phyloP scores from a whole-genome alignment of 2,329 filamentous ascomycete genomes.

The Cladosporium colombiae region DNA sequence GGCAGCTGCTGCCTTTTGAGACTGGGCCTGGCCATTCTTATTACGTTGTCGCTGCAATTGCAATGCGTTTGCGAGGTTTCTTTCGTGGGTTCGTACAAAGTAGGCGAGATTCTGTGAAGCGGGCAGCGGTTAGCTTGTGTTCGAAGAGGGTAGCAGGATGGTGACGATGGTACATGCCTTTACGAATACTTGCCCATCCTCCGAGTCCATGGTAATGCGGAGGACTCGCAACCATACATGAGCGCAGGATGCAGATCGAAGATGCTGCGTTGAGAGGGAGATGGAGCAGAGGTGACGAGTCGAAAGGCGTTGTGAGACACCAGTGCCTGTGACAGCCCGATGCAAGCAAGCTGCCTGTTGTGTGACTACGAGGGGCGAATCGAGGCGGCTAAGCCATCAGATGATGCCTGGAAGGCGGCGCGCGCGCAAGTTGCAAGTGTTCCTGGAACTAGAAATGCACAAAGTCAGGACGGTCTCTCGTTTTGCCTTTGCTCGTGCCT shows the following conservation, averaged over 20 bases:
- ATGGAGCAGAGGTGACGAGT: conserved; percentile 6
- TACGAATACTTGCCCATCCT: conserved; percentile 87
- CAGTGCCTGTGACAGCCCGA: neutral
- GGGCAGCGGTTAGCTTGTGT: conserved; percentile 9
- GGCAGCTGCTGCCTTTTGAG: conserved; percentile 60
- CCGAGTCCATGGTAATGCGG: conserved; percentile 67
- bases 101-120: conserved; percentile 77
- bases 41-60: conserved; percentile 76
- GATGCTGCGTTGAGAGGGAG: conserved; percentile 15
- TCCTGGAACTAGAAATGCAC: conserved; percentile 4
- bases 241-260: conserved; percentile 20
- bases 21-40: conserved; percentile 56
- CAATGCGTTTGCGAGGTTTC: conserved; percentile 91
- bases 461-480: conserved; percentile 11
- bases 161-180: conserved; percentile 59
- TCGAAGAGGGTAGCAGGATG: neutral
- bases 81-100: conserved; percentile 96
- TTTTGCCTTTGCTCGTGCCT: conserved; percentile 9
- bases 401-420: conserved; percentile 17
- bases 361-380: conserved; percentile 17
- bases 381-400: conserved; percentile 19
- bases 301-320: conserved; percentile 12
- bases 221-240: conserved; percentile 29
- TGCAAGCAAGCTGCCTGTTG: conserved; percentile 14
- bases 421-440: neutral